Evolutionary conservation across 805 yeast genomes (phyloP).

Genomic region (Huiozyma sinensis): DNA sequence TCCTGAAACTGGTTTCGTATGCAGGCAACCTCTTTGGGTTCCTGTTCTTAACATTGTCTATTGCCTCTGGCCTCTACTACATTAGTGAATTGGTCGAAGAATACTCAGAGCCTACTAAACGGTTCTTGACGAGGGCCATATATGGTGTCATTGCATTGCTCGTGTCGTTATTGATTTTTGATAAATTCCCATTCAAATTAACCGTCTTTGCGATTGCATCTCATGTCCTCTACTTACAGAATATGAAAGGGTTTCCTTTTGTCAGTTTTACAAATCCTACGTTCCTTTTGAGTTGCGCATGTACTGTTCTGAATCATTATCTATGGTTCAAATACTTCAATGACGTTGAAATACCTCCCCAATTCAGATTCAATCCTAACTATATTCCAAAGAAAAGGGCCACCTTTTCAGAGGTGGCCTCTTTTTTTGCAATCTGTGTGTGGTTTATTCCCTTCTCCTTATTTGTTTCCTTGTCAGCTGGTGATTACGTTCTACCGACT

Average conservation of each 20-base stretch:
- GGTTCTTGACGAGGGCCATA: conserved; percentile 54
- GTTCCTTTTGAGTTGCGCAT: conserved; percentile 58
- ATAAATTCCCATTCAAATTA: conserved; percentile 65
- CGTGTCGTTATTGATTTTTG: conserved; percentile 54
- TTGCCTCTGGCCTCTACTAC: conserved; percentile 87
- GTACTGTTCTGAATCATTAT: conserved; percentile 73
- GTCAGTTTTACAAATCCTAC: conserved; percentile 62
- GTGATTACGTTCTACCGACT: conserved; percentile 75
- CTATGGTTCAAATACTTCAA: conserved; percentile 83
- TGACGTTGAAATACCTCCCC: conserved; percentile 56
- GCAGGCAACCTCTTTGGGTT: conserved; percentile 55
- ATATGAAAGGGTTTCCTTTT: conserved; percentile 73
- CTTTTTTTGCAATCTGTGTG: conserved; percentile 85
- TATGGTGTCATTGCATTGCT: conserved; percentile 46
- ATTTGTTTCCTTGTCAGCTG: conserved; percentile 84
- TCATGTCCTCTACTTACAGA: conserved; percentile 64
- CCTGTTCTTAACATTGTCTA: conserved; percentile 47
- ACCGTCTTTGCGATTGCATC: conserved; percentile 60
- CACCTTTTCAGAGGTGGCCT: conserved; percentile 80
- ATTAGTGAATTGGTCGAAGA: conserved; percentile 90
- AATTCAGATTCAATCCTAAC: conserved; percentile 45
- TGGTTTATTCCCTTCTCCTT: conserved; percentile 93
- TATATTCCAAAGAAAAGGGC: conserved; percentile 62
- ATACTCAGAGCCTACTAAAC: conserved; percentile 74
- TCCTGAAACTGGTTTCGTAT: conserved; percentile 47